Evolutionary conservation across 31 red algal species (phyloP).

Genomic region (Odonthalia washingtoniensis): DNA sequence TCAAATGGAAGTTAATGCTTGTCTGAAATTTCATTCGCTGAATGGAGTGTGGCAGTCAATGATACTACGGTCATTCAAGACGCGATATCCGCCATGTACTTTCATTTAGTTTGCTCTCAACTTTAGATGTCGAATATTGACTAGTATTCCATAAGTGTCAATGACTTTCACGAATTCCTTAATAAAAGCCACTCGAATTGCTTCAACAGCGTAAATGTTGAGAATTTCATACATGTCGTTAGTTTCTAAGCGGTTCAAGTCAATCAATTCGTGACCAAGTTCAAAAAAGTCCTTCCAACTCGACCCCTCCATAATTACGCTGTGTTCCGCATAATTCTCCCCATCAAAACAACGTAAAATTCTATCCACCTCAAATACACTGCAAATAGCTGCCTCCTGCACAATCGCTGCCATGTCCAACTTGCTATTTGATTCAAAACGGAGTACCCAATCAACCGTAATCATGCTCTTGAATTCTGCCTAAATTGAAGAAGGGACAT

Average conservation of each 20-base stretch:
- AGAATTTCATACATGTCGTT: constrained; percentile 94
- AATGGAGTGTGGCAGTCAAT: constrained; percentile 58
- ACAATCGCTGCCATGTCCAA: constrained; percentile 56
- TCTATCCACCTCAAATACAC: too few relatives aligned
- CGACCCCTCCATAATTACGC: constrained; percentile 80
- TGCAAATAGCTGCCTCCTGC: constrained; percentile 35
- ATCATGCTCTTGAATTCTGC: too few relatives aligned
- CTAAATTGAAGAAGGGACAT: too few relatives aligned
- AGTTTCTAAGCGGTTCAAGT: constrained; percentile 74
- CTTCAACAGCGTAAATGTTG: constrained; percentile 89
- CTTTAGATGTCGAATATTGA: constrained; percentile 86
- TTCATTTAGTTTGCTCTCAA: constrained; percentile 94
- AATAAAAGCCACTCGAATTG: constrained; percentile 77
- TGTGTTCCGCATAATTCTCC: neutral
- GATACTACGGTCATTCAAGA: constrained; percentile 83
- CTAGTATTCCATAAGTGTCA: constrained; percentile 92
- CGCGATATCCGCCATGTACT: constrained; percentile 67
- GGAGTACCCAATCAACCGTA: constrained; percentile 54
- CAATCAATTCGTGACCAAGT: constrained; percentile 58
- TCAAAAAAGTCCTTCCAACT: constrained; percentile 72
- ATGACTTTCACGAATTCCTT: constrained; percentile 83
- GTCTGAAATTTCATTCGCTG: constrained; percentile 94
- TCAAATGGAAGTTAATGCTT: constrained; percentile 79
- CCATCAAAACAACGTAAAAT: constrained; percentile 69
- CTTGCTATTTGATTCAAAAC: constrained; percentile 43